Conservation (phyloP, 1,284 basidiomycete genomes). For the Sanghuangporus baumii region DNA sequence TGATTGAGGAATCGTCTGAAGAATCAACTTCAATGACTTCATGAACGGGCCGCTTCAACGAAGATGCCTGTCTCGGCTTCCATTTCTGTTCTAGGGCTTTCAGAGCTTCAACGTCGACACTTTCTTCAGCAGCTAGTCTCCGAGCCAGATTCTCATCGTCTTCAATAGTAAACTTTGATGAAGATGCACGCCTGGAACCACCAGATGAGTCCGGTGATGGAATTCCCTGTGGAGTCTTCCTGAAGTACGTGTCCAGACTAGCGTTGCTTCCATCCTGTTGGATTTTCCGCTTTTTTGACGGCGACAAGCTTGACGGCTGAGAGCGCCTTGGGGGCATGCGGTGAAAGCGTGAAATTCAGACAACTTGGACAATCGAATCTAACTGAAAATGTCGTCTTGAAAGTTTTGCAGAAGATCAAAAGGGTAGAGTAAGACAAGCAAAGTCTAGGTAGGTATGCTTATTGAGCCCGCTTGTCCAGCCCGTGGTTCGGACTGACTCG, state of each 20-base stretch:
- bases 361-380: background rate
- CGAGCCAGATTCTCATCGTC: slow-evolving; percentile 12
- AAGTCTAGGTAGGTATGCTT: background rate
- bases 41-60: background rate
- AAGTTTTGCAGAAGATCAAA: slow-evolving; percentile 5
- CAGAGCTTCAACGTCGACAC: slow-evolving; percentile 12
- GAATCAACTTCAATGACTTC: slow-evolving; percentile 18
- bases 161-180: slow-evolving; percentile 1
- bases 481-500: background rate
- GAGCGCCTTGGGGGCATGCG: slow-evolving; percentile 33
- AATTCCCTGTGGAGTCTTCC: background rate
- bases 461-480: background rate
- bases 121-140: slow-evolving; percentile 12
- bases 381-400: background rate
- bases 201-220: background rate
- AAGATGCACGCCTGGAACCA: background rate
- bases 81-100: slow-evolving; percentile 14
- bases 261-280: slow-evolving; percentile 1
- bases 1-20: background rate
- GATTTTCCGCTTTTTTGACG: slow-evolving; percentile 14
- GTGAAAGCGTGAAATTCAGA: slow-evolving; percentile 16
- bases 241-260: slow-evolving; percentile 13
- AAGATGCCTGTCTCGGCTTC: slow-evolving; percentile 5
- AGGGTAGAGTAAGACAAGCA: background rate
- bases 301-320: slow-evolving; percentile 23